Evolutionary conservation across 2,329 filamentous ascomycete genomes (phyloP).

Genomic region (Aspergillus costaricaensis): DNA sequence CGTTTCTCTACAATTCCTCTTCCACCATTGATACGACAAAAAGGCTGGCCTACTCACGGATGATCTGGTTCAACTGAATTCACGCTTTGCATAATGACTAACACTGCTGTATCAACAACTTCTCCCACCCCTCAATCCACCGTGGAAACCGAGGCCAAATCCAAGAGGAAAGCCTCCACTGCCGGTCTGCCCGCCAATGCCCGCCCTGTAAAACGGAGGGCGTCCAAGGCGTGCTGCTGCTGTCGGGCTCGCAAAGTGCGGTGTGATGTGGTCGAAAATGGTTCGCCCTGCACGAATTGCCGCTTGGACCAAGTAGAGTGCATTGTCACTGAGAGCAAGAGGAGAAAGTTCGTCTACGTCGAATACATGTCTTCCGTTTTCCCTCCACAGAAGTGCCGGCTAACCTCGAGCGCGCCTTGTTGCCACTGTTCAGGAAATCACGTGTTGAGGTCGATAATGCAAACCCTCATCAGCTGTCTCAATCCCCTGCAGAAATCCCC

Average conservation of each 20-base stretch:
- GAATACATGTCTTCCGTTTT: conserved; percentile 16
- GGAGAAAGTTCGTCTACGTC: conserved; percentile 57
- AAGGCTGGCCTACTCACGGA: conserved; percentile 16
- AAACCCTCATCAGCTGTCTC: conserved; percentile 30
- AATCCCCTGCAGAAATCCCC: conserved; percentile 37
- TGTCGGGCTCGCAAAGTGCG: conserved; percentile 88
- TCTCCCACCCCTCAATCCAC: conserved; percentile 16
- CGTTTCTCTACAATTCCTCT: neutral
- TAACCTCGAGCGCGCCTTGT: conserved; percentile 15
- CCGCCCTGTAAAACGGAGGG: conserved; percentile 74
- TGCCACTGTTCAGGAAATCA: conserved; percentile 38
- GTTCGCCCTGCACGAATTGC: conserved; percentile 84
- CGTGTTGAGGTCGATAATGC: conserved; percentile 41
- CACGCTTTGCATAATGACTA: conserved; percentile 28
- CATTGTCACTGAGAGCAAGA: conserved; percentile 74
- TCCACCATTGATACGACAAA: neutral
- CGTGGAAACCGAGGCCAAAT: conserved; percentile 36
- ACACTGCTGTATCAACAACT: conserved; percentile 21
- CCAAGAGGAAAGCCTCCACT: conserved; percentile 60
- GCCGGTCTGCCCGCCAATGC: conserved; percentile 56
- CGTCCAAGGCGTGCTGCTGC: conserved; percentile 87
- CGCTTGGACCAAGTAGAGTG: conserved; percentile 57
- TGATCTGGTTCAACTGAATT: conserved; percentile 19
- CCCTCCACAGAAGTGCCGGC: conserved; percentile 9
- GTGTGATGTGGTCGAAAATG: conserved; percentile 87